phyloP scores from a whole-genome alignment of 805 yeast genomes.

The Candida coquimbonensis region DNA sequence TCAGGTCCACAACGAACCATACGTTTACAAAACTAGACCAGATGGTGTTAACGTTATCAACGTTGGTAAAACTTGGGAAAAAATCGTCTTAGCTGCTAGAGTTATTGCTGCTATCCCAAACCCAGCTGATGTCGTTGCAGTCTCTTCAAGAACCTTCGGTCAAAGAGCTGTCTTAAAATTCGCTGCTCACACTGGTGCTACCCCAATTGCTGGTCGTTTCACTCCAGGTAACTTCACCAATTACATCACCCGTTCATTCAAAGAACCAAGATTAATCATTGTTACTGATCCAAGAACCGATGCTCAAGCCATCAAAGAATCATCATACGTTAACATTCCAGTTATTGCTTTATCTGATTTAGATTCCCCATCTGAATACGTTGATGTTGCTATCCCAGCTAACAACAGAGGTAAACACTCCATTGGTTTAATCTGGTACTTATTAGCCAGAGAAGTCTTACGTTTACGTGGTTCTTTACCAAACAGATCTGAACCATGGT shows the following conservation, averaged over 20 bases:
- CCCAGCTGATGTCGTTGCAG: conserved; percentile 97
- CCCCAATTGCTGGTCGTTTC: conserved; percentile 99
- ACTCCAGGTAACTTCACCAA: conserved; percentile 99
- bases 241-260: conserved; percentile 99
- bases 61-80: conserved; percentile 99
- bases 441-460: conserved; percentile 97
- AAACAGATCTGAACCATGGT: conserved; percentile 95
- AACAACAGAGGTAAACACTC: conserved; percentile 99
- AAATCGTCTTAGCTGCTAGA: conserved; percentile 98
- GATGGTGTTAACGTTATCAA: conserved; percentile 99
- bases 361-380: conserved; percentile 98
- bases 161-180: conserved; percentile 99
- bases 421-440: conserved; percentile 99
- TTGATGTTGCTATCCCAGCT: conserved; percentile 99
- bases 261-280: conserved; percentile 99
- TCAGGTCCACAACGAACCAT: conserved; percentile 92
- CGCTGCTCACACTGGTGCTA: conserved; percentile 99
- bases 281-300: conserved; percentile 99
- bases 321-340: conserved; percentile 99
- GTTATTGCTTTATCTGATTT: conserved; percentile 98
- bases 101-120: conserved; percentile 99
- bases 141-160: conserved; percentile 98
- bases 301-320: conserved; percentile 99
- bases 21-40: conserved; percentile 97
- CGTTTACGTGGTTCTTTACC: conserved; percentile 97